A percentile compares a stretch with the other conserved stretches of the same genome.
Conservation (phyloP, 2,329 filamentous ascomycete species). For the Aspergillus calidoustus region DNA sequence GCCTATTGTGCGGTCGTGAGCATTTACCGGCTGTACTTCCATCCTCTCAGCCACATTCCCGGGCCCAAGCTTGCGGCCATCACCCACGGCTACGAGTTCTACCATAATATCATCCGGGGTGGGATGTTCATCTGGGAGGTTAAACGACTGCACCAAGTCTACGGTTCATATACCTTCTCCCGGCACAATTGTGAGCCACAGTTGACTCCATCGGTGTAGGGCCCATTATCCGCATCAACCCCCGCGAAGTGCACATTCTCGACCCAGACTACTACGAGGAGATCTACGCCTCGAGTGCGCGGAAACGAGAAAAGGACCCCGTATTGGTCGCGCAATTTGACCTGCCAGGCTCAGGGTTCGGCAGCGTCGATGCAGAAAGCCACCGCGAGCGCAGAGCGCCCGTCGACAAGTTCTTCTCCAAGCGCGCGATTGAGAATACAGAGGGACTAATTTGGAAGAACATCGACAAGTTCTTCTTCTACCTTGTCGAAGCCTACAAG, state of each 20-base stretch:
- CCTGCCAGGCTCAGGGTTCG: constrained; percentile 19
- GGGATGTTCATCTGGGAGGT: not conserved
- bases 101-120: not conserved
- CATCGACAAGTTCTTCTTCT: constrained; percentile 22
- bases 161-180: not conserved
- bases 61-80: constrained; percentile 2
- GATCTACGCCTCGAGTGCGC: constrained; percentile 3
- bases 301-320: constrained; percentile 3
- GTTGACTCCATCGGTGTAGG: not conserved
- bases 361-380: constrained; percentile 23
- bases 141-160: not conserved
- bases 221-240: constrained; percentile 10
- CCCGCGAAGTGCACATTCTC: constrained; percentile 7
- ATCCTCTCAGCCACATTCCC: constrained; percentile 2
- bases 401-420: constrained; percentile 31
- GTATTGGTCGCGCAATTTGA: constrained; percentile 14
- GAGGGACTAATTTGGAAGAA: constrained; percentile 19
- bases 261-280: constrained; percentile 9
- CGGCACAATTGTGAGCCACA: not conserved
- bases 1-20: not conserved
- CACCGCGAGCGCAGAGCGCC: constrained; percentile 28
- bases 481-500: constrained; percentile 17
- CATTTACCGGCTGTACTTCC: constrained; percentile 7
- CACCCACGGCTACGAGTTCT: constrained; percentile 9
- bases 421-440: constrained; percentile 22